Conservation (phyloP, 306 rosid species). For the Trifolium repens region DNA sequence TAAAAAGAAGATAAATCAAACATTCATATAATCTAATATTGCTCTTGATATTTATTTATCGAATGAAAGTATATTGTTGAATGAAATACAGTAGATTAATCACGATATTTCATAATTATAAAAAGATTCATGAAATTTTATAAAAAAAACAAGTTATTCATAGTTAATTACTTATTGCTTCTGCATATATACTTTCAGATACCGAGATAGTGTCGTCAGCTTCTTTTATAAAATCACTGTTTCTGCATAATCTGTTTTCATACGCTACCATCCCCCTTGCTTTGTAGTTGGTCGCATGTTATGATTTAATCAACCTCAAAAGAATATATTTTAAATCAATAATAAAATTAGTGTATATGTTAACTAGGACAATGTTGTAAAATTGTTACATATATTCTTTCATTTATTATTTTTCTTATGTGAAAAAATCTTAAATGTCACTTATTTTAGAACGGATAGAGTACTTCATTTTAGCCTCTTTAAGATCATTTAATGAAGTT, state of each 20-base stretch:
- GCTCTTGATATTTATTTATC: neutral
- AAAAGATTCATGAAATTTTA: neutral
- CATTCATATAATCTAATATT: neutral
- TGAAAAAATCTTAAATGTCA: too few species aligned
- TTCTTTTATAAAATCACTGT: neutral
- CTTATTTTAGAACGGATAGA: too few species aligned
- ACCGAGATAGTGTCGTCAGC: neutral
- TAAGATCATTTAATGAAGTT: slow-evolving; percentile 26
- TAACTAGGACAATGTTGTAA: too few species aligned
- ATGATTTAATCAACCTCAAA: too few species aligned
- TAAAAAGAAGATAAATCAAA: too few species aligned
- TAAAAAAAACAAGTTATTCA: neutral
- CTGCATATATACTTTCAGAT: neutral
- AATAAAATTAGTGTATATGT: too few species aligned
- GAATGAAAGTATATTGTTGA: neutral
- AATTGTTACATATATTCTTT: neutral
- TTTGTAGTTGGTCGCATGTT: too few species aligned
- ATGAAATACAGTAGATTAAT: neutral
- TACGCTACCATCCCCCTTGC: too few species aligned
- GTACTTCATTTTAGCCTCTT: slow-evolving; percentile 6
- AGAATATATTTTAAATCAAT: too few species aligned
- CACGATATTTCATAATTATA: neutral
- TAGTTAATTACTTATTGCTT: neutral
- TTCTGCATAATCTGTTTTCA: too few species aligned
- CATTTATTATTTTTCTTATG: neutral